Evolutionary conservation across 2,329 filamentous ascomycete genomes (phyloP), one percentile per base, ranked within the genome.

Genomic region (Sporothrix brunneoviolacea): DNA sequence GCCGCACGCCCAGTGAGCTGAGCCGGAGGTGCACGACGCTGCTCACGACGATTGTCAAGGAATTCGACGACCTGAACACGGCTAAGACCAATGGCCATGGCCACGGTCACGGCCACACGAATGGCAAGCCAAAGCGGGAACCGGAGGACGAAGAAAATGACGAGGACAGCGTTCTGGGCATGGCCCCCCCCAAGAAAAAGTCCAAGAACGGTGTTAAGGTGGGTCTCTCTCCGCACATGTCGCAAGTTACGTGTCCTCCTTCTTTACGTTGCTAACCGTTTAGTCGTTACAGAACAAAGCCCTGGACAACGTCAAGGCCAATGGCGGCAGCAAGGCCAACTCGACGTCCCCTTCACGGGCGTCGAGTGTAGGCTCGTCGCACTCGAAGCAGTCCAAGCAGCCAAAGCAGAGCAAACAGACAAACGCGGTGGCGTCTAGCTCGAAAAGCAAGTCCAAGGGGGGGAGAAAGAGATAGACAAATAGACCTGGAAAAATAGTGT

Each of bases 181-280:
- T 86, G 66, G 83, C 82, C 1, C 89, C 90, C n/a, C 83, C 84
- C 1, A 95, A 95, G 79, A 97, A 97, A 79, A 95, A 94, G 80
- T 77, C 83, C 15, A 94, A 94, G 77, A 88, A 87, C 60, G 84
- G 84, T 48, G 85, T 90, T 55, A 94, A 95, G 80, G 89, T 93
- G 75, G 65, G 82, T 45, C 21, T 22, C 48, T 27, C 18, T 18
- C n/a, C n/a, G n/a, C n/a, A n/a, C n/a, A n/a, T n/a, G n/a, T n/a
- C n/a, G n/a, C n/a, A n/a, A n/a, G n/a, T n/a, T n/a, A n/a, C n/a
- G n/a, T n/a, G n/a, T n/a, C n/a, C n/a, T n/a, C n/a, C n/a, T n/a
- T n/a, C n/a, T n/a, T n/a, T n/a, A n/a, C n/a, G 32, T 35, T 37
- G 13, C 48, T 50, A 32, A 50, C 33, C 13, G 1, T 4, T 12